phyloP scores from a whole-genome alignment of 441 rosid species.

The Gossypium davidsonii region DNA sequence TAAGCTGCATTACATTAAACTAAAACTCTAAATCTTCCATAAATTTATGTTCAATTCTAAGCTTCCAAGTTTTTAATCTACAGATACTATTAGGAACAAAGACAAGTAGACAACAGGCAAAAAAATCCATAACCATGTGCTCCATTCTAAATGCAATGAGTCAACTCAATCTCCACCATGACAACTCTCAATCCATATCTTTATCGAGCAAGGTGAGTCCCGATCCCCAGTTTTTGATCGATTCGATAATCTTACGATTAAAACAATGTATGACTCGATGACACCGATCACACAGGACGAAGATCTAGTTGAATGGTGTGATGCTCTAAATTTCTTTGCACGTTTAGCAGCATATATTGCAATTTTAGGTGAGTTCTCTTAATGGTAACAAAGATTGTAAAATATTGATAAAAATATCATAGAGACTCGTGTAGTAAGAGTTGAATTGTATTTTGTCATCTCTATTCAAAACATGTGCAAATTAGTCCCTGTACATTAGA shows the following conservation, averaged over 20 bases:
- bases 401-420: background rate
- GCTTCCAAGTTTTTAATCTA: background rate
- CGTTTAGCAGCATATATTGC: constrained; percentile 21
- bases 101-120: background rate
- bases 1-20: background rate
- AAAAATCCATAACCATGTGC: constrained; percentile 13
- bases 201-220: constrained; percentile 12
- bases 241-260: background rate
- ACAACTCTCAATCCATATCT: constrained; percentile 11
- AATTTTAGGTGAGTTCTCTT: constrained; percentile 21
- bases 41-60: background rate
- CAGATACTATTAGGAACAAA: background rate
- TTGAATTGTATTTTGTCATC: too few species aligned
- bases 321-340: constrained; percentile 16
- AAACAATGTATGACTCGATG: background rate
- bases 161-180: constrained; percentile 6
- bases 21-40: background rate
- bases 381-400: background rate
- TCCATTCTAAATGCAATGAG: constrained; percentile 10
- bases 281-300: constrained; percentile 16
- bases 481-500: too few species aligned
- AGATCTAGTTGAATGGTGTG: constrained; percentile 21
- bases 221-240: background rate
- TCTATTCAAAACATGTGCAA: too few species aligned
- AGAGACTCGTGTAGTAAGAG: too few species aligned